These are phyloP conservation scores for Acanthamoeba healyi DNA, from an alignment of 208 protist species.

Conservation along the genomic window DNA sequence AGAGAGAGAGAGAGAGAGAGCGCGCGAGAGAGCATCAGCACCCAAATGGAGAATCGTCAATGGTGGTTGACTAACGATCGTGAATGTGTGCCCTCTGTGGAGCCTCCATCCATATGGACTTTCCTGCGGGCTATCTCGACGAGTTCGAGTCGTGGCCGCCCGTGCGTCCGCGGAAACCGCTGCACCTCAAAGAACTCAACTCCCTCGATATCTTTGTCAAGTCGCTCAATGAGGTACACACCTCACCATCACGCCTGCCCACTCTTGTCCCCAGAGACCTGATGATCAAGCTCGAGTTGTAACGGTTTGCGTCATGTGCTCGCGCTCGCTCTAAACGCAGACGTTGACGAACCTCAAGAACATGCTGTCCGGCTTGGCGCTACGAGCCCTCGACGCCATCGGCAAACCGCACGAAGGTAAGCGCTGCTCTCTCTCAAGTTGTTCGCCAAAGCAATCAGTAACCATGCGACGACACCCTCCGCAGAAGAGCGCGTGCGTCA, in stretches of 20 bases:
- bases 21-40: too few relatives aligned
- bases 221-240: background rate
- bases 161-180: background rate
- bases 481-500: background rate
- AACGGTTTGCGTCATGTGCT: too few relatives aligned
- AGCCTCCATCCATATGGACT: background rate
- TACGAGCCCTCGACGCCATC: background rate
- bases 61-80: too few relatives aligned
- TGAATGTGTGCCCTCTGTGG: too few relatives aligned
- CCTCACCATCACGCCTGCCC: background rate
- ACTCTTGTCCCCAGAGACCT: background rate
- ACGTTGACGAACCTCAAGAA: background rate
- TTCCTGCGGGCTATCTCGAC: background rate
- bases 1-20: too few relatives aligned
- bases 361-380: background rate
- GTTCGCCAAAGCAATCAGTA: too few relatives aligned
- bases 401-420: background rate
- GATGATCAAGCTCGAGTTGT: background rate
- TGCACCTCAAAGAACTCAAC: background rate
- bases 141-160: slow-evolving; percentile 10
- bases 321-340: too few relatives aligned
- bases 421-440: too few relatives aligned
- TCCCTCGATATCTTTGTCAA: background rate
- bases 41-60: too few relatives aligned
- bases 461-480: too few relatives aligned